phyloP scores from a whole-genome alignment of 768 basidiomycete genomes.

The Aureoboletus auriporus region DNA sequence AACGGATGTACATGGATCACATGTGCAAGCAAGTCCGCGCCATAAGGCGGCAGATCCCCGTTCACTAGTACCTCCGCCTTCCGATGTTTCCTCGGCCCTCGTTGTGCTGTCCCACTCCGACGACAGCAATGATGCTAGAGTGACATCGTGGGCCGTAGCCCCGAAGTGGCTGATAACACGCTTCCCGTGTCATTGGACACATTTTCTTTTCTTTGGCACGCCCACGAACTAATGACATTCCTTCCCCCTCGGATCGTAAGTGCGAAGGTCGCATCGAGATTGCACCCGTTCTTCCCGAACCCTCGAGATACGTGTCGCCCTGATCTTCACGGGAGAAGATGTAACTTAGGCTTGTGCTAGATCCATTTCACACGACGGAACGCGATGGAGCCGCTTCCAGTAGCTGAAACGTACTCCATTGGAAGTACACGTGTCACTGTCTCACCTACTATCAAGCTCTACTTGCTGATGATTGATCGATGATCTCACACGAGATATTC shows the following conservation, averaged over 20 bases:
- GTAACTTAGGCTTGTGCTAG: not conserved
- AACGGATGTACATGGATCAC: not conserved
- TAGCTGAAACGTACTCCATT: conserved; percentile 4
- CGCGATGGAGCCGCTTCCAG: conserved; percentile 4
- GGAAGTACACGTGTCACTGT: conserved; percentile 10
- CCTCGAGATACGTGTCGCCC: conserved; percentile 1
- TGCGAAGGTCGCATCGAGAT: conserved; percentile 1
- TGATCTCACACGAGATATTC: conserved; percentile 6
- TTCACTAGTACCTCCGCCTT: conserved; percentile 1
- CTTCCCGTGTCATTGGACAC: not conserved
- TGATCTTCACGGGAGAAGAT: conserved; percentile 29
- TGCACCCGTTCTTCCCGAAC: not conserved
- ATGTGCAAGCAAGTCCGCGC: conserved; percentile 3
- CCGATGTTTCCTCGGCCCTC: not conserved
- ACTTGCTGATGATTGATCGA: conserved; percentile 2
- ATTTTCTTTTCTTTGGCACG: not conserved
- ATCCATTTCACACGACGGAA: conserved; percentile 20
- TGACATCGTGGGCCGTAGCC: not conserved
- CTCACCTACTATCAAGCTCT: conserved; percentile 7
- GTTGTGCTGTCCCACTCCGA: conserved; percentile 1
- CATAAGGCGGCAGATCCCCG: conserved; percentile 3
- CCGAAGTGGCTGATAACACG: not conserved
- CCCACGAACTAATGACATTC: not conserved
- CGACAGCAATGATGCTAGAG: not conserved
- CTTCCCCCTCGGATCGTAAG: not conserved